phyloP scores from a whole-genome alignment of 1,284 basidiomycete genomes.

The Apiotrichum siamense region DNA sequence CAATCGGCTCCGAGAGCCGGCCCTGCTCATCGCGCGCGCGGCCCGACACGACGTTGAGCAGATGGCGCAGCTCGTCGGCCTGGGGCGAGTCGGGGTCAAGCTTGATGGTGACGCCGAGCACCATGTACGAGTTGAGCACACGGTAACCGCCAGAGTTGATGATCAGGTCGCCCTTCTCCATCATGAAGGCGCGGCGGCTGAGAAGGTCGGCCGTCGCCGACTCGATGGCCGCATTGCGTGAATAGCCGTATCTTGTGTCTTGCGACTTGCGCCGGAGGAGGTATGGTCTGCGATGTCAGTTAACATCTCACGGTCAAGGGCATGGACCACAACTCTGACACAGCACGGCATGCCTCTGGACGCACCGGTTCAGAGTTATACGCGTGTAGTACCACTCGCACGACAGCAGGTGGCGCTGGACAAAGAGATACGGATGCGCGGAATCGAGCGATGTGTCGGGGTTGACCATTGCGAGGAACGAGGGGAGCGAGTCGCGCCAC shows the following conservation, averaged over 20 bases:
- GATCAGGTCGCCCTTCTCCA: conserved; percentile 47
- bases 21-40: conserved; percentile 44
- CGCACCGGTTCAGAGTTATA: conserved; percentile 42
- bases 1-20: conserved; percentile 46
- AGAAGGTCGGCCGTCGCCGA: conserved; percentile 48
- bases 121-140: conserved; percentile 49
- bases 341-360: no score
- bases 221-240: conserved; percentile 48
- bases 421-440: conserved; percentile 43
- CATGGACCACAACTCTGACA: no score
- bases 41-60: conserved; percentile 48
- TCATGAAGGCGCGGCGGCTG: conserved; percentile 44
- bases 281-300: conserved; percentile 34
- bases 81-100: conserved; percentile 47
- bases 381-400: conserved; percentile 46
- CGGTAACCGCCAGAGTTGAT: conserved; percentile 46
- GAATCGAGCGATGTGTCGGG: conserved; percentile 41
- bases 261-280: conserved; percentile 46
- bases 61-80: conserved; percentile 46
- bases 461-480: conserved; percentile 42
- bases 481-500: conserved; percentile 44
- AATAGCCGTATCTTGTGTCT: conserved; percentile 46
- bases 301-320: not conserved
- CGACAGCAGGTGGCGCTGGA: conserved; percentile 44
- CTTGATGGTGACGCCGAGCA: conserved; percentile 48